A percentile compares a stretch with the other conserved stretches of the same genome.
phyloP scores from a whole-genome alignment of 495 filamentous ascomycete species.

The Aspergillus hancockii region DNA sequence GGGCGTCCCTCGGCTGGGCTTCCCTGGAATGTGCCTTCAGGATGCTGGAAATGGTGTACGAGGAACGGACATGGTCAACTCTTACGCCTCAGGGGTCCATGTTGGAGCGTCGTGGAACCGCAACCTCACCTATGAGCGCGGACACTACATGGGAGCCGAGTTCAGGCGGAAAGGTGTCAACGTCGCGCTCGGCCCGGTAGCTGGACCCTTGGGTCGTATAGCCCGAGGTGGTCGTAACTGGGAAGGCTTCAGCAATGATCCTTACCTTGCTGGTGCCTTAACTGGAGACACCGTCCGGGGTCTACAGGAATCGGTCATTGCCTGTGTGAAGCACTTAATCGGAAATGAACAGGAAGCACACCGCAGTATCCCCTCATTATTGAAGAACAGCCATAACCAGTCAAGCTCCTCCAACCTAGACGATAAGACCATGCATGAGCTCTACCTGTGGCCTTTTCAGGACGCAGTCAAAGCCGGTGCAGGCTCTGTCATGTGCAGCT shows the following conservation, averaged over 20 bases:
- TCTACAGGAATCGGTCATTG: conserved; percentile 6
- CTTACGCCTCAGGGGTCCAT: conserved; percentile 56
- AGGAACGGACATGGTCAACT: conserved; percentile 60
- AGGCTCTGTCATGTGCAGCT: conserved; percentile 65
- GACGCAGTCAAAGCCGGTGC: conserved; percentile 61
- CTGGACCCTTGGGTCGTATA: conserved; percentile 63
- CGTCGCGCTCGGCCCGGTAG: conserved; percentile 57
- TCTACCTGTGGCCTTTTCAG: conserved; percentile 72
- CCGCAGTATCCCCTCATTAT: neutral
- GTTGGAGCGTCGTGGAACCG: conserved; percentile 58
- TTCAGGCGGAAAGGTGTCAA: conserved; percentile 53
- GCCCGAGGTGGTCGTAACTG: conserved; percentile 72
- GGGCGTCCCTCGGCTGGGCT: conserved; percentile 53
- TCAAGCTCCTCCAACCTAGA: conserved; percentile 52
- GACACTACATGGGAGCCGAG: conserved; percentile 51
- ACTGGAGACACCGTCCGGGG: neutral
- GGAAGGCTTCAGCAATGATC: conserved; percentile 68
- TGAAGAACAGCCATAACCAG: neutral
- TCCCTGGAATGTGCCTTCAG: conserved; percentile 62
- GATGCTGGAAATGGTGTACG: conserved; percentile 66
- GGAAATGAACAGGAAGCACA: conserved; percentile 6
- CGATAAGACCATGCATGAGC: conserved; percentile 67
- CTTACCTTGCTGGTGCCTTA: conserved; percentile 48
- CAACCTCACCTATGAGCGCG: conserved; percentile 45
- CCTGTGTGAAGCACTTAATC: conserved; percentile 7